Evolutionary conservation across 2,329 filamentous ascomycete species (phyloP).

Genomic region (Chaetomiaceae sp.): DNA sequence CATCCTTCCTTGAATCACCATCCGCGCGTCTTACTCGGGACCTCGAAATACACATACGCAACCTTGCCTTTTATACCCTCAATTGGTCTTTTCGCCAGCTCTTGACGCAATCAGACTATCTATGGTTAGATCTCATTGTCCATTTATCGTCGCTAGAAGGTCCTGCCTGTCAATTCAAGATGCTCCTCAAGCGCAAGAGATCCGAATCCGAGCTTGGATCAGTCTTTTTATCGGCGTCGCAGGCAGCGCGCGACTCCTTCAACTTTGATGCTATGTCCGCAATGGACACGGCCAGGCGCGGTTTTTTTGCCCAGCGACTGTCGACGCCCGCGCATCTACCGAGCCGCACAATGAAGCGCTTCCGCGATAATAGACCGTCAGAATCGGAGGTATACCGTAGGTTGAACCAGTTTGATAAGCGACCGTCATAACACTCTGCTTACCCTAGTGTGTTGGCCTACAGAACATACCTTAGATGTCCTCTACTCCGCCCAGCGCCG

Average conservation of each 20-base stretch:
- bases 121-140: neutral
- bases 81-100: neutral
- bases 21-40: too few relatives aligned
- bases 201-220: slow-evolving; percentile 54
- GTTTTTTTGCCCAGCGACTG: slow-evolving; percentile 30
- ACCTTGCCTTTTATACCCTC: neutral
- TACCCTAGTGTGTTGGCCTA: slow-evolving; percentile 17
- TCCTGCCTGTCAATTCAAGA: slow-evolving; percentile 26
- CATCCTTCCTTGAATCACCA: too few relatives aligned
- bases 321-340: slow-evolving; percentile 44
- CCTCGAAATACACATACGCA: neutral
- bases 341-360: slow-evolving; percentile 58
- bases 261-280: slow-evolving; percentile 32
- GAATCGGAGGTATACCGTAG: slow-evolving; percentile 53
- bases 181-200: slow-evolving; percentile 61
- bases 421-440: slow-evolving; percentile 4
- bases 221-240: slow-evolving; percentile 40
- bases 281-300: slow-evolving; percentile 33
- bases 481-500: slow-evolving; percentile 53
- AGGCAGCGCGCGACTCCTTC: slow-evolving; percentile 26
- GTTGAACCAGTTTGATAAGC: slow-evolving; percentile 28
- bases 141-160: neutral
- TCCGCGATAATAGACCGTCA: slow-evolving; percentile 55
- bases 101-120: neutral
- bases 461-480: slow-evolving; percentile 55